Percentiles rank a stretch among this genome's conserved stretches.
phyloP scores from a whole-genome alignment of 495 filamentous ascomycete genomes.

The Chaetomium tenue region DNA sequence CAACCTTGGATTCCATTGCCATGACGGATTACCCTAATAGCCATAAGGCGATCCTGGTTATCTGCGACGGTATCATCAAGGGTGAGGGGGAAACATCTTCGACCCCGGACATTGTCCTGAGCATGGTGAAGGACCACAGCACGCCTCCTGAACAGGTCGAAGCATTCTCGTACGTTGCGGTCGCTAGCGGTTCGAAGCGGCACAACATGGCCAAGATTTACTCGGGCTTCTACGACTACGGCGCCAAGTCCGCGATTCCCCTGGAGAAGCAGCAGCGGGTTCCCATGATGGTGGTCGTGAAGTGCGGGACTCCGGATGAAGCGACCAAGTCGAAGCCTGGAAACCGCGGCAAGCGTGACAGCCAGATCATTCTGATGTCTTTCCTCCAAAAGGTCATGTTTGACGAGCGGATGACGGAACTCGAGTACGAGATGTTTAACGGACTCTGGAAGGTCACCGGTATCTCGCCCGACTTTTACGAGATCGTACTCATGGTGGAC shows the following conservation, averaged over 20 bases:
- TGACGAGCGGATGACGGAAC: constrained; percentile 98
- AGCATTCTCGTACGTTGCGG: constrained; percentile 92
- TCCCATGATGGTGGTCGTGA: constrained; percentile 98
- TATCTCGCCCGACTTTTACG: constrained; percentile 96
- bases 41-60: constrained; percentile 92
- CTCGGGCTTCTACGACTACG: constrained; percentile 97
- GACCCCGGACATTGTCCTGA: constrained; percentile 84
- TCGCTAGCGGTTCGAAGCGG: constrained; percentile 91
- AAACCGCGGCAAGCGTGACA: constrained; percentile 97
- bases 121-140: constrained; percentile 93
- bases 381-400: constrained; percentile 99
- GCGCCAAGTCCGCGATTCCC: constrained; percentile 72
- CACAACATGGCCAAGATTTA: constrained; percentile 99
- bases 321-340: constrained; percentile 77
- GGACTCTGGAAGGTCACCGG: constrained; percentile 98
- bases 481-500: constrained; percentile 97
- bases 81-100: constrained; percentile 83
- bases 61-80: constrained; percentile 98
- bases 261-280: constrained; percentile 91
- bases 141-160: constrained; percentile 75
- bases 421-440: constrained; percentile 99
- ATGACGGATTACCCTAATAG: constrained; percentile 99
- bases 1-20: constrained; percentile 92
- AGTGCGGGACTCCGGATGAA: constrained; percentile 92
- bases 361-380: constrained; percentile 98